Evolutionary conservation across 148 eudicot genomes (phyloP).

Genomic region (Persicaria tinctoria): DNA sequence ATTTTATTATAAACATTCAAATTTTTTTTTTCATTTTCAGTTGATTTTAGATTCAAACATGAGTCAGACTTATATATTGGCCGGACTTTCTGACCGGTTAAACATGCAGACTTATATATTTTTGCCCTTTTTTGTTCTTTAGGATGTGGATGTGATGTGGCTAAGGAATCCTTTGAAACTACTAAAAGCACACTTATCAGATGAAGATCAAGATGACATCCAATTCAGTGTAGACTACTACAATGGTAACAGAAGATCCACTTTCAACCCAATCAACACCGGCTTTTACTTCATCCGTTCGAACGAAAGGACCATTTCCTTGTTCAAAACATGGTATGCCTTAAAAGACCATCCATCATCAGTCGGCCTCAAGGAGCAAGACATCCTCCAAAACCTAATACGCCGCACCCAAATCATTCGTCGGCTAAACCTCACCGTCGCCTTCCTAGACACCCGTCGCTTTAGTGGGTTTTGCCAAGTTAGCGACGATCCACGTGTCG

Average conservation of each 20-base stretch:
- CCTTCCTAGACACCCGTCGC: conserved; percentile 40
- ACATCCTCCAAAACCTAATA: conserved; percentile 37
- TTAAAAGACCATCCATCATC: conserved; percentile 33
- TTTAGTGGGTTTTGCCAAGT: conserved; percentile 68
- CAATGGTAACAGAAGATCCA: conserved; percentile 30
- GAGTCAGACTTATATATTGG: background rate
- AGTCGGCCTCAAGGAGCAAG: conserved; percentile 61
- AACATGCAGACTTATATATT: background rate
- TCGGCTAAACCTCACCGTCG: conserved; percentile 21
- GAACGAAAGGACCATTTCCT: conserved; percentile 48
- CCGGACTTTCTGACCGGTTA: background rate
- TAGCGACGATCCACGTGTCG: conserved; percentile 30
- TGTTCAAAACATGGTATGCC: conserved; percentile 54
- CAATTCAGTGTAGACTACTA: conserved; percentile 39
- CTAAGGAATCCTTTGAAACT: conserved; percentile 47
- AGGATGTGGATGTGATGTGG: conserved; percentile 73
- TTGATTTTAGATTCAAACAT: background rate
- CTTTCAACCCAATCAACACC: conserved; percentile 45
- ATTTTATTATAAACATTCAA: background rate
- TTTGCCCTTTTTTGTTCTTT: background rate
- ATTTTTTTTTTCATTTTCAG: background rate
- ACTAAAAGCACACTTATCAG: conserved; percentile 19
- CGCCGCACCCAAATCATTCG: conserved; percentile 16
- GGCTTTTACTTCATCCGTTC: conserved; percentile 73
- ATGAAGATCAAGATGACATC: conserved; percentile 25